Evolutionary conservation across 208 protist species (phyloP), one percentile per base, ranked within the genome.

Genomic region (Tritrichomonas musculus): DNA sequence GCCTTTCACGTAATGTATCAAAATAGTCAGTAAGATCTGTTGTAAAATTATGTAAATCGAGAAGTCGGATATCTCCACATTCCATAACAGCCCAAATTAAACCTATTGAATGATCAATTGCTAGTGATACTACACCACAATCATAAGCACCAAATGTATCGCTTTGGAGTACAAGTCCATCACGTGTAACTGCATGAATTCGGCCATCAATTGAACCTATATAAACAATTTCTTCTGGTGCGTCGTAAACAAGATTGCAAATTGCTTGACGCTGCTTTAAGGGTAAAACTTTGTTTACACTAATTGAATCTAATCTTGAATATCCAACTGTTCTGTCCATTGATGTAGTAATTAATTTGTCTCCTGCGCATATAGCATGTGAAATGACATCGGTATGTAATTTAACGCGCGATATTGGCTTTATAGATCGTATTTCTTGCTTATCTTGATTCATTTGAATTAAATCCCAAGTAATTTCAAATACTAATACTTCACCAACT

Each of bases 351-450:
- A 88, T 57, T 13, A 88, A 17, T 57, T 57, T 88, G 36, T 88
- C 77, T 57, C 47, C 41, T 33, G 77, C 41, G 39, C 33, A 44
- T 27, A 88, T 53, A 2, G 44, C 39, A 9, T 57, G 33, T n/a
- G 33, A 47, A 57, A 88, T 88, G 20, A 57, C 47, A 88, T 88
- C 77, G 53, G 47, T 53, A 57, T 88, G 77, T 57, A 88, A 57
- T 60, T 88, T 88, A 9, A 88, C 57, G 47, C 73, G 33, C n/a
- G 47, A 20, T 17, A 82, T 50, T 11, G 73, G 73, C 30, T 88
- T 88, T 20, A 88, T 53, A 53, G 20, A 27, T 41, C 27, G 47
- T 41, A 88, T 88, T 11, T 60, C 47, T 53, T 88, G 41, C 39
- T n/a, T 88, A 39, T 88, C 77, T 17, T 53, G 77, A 57, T 41